Conservation (phyloP, 106 monocot genomes). For the Acorus calamus region DNA sequence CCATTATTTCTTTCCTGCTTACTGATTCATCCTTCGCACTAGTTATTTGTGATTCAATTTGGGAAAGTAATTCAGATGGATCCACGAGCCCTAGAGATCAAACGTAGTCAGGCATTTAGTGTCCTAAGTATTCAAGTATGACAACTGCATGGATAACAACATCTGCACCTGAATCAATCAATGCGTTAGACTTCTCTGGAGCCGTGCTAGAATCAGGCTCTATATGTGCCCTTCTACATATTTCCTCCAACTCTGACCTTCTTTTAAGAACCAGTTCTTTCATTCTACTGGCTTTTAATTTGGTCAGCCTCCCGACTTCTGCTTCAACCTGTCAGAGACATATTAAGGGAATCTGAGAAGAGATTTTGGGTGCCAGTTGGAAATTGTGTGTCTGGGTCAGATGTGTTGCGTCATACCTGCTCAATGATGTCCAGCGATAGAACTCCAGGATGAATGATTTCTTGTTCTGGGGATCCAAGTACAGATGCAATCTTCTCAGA, state of each 20-base stretch:
- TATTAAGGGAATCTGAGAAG: conserved; percentile 1
- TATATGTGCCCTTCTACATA: conserved; percentile 69
- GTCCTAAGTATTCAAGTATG: background rate
- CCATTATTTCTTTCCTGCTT: conserved; percentile 86
- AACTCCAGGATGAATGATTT: conserved; percentile 31
- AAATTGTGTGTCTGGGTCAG: no score
- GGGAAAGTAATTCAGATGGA: conserved; percentile 71
- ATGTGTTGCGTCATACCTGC: conserved; percentile 33
- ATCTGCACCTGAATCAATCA: conserved; percentile 74
- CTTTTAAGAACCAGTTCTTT: conserved; percentile 75
- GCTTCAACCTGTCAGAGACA: conserved; percentile 39
- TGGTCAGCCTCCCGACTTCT: conserved; percentile 72
- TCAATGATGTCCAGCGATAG: conserved; percentile 60
- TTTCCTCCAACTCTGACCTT: conserved; percentile 76
- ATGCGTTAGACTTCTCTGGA: conserved; percentile 59
- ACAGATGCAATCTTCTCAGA: conserved; percentile 49
- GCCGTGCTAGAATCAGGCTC: conserved; percentile 73
- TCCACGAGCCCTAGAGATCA: conserved; percentile 64
- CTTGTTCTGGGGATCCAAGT: conserved; percentile 34
- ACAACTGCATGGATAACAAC: background rate
- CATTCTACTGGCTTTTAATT: conserved; percentile 84
- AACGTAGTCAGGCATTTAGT: background rate
- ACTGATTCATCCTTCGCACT: conserved; percentile 63
- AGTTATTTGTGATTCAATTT: conserved; percentile 75
- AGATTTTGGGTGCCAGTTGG: no score